Evolutionary conservation across 2,329 filamentous ascomycete genomes (phyloP), one percentile per base, ranked within the genome.

Genomic region (Myriosclerotinia duriaeana): DNA sequence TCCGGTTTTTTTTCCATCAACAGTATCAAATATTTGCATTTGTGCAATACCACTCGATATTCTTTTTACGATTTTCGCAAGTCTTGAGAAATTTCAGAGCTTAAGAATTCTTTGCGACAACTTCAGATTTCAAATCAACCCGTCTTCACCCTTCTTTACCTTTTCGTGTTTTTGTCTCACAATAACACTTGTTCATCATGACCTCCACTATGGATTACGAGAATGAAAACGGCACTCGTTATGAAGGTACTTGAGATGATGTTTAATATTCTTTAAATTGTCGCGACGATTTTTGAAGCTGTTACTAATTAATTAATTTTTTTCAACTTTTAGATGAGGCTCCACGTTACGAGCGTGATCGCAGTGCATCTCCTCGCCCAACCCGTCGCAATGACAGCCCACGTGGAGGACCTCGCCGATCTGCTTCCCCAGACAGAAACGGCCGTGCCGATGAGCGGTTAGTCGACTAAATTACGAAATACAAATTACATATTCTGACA

Each of bases 191-290:
- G 66, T 54, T 71, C 71, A 74, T 62, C 65, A 77, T 77, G 75
- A 87, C 86, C 70, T 84, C 86, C 71, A 61, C 58, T 7, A 89
- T 89, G 87, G 87, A 89, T 76, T 89, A 89, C 78, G 87, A 89
- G 78, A 85, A 84, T 76, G 85, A 86, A 71, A 88, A 87, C 74
- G 86, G 85, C 75, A 85, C 88, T 78, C 86, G 76, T 65, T 89
- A 87, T 72, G 87, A 89, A 75, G 87, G 87, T 89, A 80, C 73
- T 81, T 56, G 26, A 26, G 26, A 42, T 44, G 54, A 15, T 38
- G 53, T 15, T 34, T 62, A 48, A n/a, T 26, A 38, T 11, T 3
- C 22, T n/a, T 64, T 8, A 50, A 26, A 50, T 20, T 11, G 8
- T 53, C 46, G 44, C 11, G 38, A 52, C 34, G 36, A 30, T 46